These are phyloP conservation scores for Penicillium atrosanguineum DNA, from an alignment of 495 filamentous ascomycete species.

Conservation along the genomic window DNA sequence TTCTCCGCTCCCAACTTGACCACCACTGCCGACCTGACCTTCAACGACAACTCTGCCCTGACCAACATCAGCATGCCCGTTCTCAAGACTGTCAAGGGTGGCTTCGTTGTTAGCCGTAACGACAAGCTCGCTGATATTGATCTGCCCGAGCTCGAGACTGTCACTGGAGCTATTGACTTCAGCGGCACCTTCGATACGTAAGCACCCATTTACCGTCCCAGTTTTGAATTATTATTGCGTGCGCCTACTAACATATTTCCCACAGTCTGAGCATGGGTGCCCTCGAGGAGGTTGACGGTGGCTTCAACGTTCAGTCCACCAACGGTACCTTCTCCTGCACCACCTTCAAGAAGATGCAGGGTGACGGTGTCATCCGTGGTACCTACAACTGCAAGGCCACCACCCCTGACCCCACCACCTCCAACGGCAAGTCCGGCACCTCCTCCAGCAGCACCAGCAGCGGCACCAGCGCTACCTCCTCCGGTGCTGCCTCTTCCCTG, in stretches of 20 bases:
- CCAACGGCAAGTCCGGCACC: conserved; percentile 39
- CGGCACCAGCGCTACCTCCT: conserved; percentile 31
- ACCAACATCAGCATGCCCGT: conserved; percentile 71
- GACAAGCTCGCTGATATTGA: conserved; percentile 62
- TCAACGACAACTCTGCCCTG: conserved; percentile 74
- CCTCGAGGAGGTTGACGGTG: conserved; percentile 75
- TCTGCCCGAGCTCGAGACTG: conserved; percentile 63
- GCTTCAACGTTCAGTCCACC: conserved; percentile 80
- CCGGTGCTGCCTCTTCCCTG: conserved; percentile 39
- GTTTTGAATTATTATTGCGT: neutral
- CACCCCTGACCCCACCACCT: conserved; percentile 39
- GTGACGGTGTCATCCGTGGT: conserved; percentile 57
- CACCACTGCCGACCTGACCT: conserved; percentile 67
- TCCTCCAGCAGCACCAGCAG: conserved; percentile 32
- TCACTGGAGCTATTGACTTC: conserved; percentile 86
- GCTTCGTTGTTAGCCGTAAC: conserved; percentile 85
- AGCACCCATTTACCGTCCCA: conserved; percentile 33
- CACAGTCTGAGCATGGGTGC: conserved; percentile 64
- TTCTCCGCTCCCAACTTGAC: conserved; percentile 82
- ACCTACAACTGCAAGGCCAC: conserved; percentile 54
- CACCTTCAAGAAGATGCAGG: conserved; percentile 42
- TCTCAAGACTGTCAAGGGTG: conserved; percentile 69
- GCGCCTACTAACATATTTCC: conserved; percentile 13
- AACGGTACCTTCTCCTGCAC: conserved; percentile 56
- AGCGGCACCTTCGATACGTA: conserved; percentile 80